These are phyloP conservation scores for Eucalyptus pauciflora DNA, from an alignment of 345 rosid genomes.

Conservation along the genomic window DNA sequence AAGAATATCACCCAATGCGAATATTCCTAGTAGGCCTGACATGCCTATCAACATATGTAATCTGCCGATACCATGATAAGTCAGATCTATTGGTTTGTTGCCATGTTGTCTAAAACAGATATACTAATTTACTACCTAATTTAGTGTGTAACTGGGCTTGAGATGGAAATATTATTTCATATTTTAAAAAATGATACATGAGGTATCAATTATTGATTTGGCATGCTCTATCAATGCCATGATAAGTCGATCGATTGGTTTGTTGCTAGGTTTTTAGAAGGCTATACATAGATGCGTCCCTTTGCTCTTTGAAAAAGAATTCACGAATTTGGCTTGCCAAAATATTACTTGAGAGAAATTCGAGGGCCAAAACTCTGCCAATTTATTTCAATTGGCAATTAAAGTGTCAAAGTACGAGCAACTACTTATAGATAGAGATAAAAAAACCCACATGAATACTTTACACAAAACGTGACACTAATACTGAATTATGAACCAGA, in stretches of 20 bases:
- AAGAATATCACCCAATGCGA: background rate
- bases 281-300: background rate
- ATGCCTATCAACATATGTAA: background rate
- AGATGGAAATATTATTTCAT: background rate
- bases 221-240: background rate
- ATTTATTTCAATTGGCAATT: background rate
- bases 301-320: background rate
- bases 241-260: background rate
- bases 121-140: background rate
- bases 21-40: background rate
- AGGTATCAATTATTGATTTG: background rate
- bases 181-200: background rate
- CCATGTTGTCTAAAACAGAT: background rate
- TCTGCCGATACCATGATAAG: background rate
- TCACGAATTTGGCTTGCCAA: background rate
- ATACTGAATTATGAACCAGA: background rate
- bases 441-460: background rate
- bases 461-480: background rate
- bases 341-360: background rate
- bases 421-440: background rate
- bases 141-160: background rate
- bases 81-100: background rate
- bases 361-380: background rate
- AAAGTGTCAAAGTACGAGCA: background rate
- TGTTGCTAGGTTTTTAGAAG: background rate